A percentile compares a stretch with the other conserved stretches of the same genome.
These are phyloP conservation scores for Podaxis carcinomalis DNA, from an alignment of 768 basidiomycete species.

Conservation along the genomic window DNA sequence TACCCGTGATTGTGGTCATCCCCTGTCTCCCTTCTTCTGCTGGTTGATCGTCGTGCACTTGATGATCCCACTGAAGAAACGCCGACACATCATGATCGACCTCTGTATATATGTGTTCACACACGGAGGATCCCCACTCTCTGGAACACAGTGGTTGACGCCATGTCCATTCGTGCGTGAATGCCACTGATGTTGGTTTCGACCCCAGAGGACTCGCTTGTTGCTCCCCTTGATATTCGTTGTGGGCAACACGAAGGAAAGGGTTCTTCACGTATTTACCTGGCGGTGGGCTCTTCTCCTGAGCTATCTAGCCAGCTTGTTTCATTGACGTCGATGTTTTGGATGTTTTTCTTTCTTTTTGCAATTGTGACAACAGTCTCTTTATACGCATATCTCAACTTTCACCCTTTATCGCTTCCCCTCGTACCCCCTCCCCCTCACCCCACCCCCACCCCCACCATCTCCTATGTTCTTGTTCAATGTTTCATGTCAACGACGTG, in stretches of 20 bases:
- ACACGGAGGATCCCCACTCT: not conserved
- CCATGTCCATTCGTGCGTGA: not conserved
- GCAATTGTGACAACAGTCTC: conserved; percentile 12
- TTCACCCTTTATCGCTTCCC: not conserved
- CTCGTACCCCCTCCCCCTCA: not conserved
- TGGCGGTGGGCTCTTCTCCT: not conserved
- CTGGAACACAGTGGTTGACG: not conserved
- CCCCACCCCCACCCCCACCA: too few relatives aligned
- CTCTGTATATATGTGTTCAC: not conserved
- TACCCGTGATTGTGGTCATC: not conserved
- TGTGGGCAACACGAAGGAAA: not conserved
- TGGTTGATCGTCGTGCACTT: not conserved
- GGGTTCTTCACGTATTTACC: not conserved
- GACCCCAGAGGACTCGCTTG: not conserved
- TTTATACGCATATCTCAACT: not conserved
- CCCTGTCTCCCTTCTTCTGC: not conserved
- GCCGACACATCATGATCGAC: not conserved
- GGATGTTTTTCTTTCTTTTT: not conserved
- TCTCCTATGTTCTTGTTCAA: conserved; percentile 3
- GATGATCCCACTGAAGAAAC: not conserved
- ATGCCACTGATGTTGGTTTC: not conserved
- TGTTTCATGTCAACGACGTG: conserved; percentile 8
- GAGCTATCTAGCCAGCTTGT: not conserved
- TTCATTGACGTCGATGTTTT: conserved; percentile 9
- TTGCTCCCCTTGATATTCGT: not conserved